Percentiles rank a stretch among this genome's conserved stretches.
phyloP scores from a whole-genome alignment of 2,329 filamentous ascomycete species.

The Trichoderma lentiforme region DNA sequence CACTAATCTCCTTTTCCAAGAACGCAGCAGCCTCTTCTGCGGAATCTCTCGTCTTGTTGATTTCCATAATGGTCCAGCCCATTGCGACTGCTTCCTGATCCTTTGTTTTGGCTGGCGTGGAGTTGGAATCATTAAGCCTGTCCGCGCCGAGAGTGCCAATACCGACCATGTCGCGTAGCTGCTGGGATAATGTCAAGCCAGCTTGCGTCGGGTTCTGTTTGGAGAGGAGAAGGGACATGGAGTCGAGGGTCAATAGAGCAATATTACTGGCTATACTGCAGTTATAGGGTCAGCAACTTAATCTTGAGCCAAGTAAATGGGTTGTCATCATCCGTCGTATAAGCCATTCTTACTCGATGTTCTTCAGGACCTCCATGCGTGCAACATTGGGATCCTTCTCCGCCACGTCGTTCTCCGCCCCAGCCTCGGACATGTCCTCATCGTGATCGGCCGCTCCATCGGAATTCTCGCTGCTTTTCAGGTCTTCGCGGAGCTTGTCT shows the following conservation, averaged over 20 bases:
- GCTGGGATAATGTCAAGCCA: constrained; percentile 65
- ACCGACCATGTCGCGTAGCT: constrained; percentile 67
- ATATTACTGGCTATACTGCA: constrained; percentile 46
- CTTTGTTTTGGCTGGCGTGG: constrained; percentile 52
- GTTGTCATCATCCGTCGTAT: neutral
- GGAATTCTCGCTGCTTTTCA: constrained; percentile 45
- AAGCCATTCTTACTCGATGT: constrained; percentile 49
- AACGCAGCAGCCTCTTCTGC: constrained; percentile 69
- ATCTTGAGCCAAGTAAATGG: neutral
- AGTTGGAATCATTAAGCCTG: constrained; percentile 58
- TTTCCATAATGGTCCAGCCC: constrained; percentile 76
- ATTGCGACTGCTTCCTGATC: constrained; percentile 57
- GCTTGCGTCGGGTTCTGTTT: constrained; percentile 73
- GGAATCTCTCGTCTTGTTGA: constrained; percentile 70
- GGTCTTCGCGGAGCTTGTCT: constrained; percentile 65
- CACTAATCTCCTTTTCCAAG: constrained; percentile 71
- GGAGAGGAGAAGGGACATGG: constrained; percentile 78
- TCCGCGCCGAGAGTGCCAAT: constrained; percentile 71
- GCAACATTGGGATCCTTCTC: constrained; percentile 47
- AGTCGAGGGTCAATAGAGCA: constrained; percentile 70
- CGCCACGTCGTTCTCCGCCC: constrained; percentile 43
- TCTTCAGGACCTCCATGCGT: constrained; percentile 55
- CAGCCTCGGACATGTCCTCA: constrained; percentile 45
- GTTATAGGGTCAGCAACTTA: neutral
- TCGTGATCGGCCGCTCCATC: constrained; percentile 46